A percentile compares a stretch with the other conserved stretches of the same genome.
Conservation (phyloP, 345 rosid species). For the Eucalyptus coolabah region DNA sequence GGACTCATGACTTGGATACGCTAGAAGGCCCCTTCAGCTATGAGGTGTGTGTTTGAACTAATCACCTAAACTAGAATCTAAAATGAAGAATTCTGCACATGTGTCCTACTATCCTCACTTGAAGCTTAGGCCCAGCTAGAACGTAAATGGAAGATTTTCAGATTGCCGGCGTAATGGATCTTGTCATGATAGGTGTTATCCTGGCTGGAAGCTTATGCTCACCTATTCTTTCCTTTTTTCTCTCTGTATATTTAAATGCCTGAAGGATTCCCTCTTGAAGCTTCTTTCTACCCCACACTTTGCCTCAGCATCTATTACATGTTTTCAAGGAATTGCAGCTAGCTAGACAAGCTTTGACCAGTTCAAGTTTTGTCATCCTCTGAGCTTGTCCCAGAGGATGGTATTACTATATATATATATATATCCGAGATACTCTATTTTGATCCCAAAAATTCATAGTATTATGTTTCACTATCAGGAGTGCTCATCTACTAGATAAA, state of each 20-base stretch:
- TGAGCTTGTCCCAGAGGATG: background rate
- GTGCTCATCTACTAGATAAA: background rate
- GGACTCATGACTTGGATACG: conserved; percentile 94
- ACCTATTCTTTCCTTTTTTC: background rate
- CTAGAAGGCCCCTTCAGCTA: conserved; percentile 85
- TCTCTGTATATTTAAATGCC: background rate
- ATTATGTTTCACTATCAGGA: background rate
- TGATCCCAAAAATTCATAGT: background rate
- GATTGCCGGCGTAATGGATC: background rate
- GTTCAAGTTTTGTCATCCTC: background rate
- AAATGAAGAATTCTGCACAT: background rate
- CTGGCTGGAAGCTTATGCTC: background rate
- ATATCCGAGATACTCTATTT: background rate
- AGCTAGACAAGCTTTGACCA: background rate
- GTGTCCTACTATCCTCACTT: background rate
- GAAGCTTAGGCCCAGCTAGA: background rate
- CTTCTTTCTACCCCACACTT: background rate
- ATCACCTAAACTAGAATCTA: background rate
- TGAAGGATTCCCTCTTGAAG: background rate
- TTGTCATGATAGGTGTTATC: background rate
- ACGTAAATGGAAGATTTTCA: background rate
- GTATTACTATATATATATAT: background rate
- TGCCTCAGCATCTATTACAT: background rate
- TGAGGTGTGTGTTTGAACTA: conserved; percentile 44
- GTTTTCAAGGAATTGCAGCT: background rate